Base-by-base conservation (phyloP, 2,329 filamentous ascomycete species). In the Fusarium equiseti region DNA sequence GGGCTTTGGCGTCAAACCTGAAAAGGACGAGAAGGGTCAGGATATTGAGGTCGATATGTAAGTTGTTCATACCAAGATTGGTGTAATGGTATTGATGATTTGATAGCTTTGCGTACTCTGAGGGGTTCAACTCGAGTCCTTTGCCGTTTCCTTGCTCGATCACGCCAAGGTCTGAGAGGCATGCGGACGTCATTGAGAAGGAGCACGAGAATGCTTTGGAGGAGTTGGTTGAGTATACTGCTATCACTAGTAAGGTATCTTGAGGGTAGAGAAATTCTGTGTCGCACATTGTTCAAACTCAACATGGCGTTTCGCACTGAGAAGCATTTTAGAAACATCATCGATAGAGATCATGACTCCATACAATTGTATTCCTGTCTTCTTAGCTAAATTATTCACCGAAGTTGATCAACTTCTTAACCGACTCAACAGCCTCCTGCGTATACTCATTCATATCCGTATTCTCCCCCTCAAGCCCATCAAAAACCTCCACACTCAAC, bases 401-500 rank as follows among this genome's bases (percentile, higher is more conserved):
- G 1, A 46, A 8, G 2, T 43, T n/a, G 13, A 70, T 38, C 18
- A 70, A 31, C 16, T 66, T 70, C 16, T 70, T 59, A 3, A 70
- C 7, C 0, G 67, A 70, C 27, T 70, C 66, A 31, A 70, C 51
- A 4, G 67, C 66, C 3, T 26, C 61, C 9, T 52, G 3, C 0
- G 66, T 70, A 12, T 70, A 70, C 13, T 24, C 51, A 12, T 62
- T 51, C 61, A 70, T 62, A 16, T 70, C 66, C 4, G 56, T 70
- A 1, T 49, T 44, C 5, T 38, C 56, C 0, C 66, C 66, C 3
- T 70, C 53, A 22, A 70, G 55, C 0, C 65, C 68, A 48, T 93
- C 90, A 77, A 93, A 93, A 0, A 92, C 87, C 77, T 93, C 91
- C 62, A 92, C 87, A 1, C 88, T 90, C 66, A 93, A 86, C 87